A percentile compares a stretch with the other conserved stretches of the same genome.
Conservation (phyloP, 768 basidiomycete species). For the Coprinopsis strossmayeri region DNA sequence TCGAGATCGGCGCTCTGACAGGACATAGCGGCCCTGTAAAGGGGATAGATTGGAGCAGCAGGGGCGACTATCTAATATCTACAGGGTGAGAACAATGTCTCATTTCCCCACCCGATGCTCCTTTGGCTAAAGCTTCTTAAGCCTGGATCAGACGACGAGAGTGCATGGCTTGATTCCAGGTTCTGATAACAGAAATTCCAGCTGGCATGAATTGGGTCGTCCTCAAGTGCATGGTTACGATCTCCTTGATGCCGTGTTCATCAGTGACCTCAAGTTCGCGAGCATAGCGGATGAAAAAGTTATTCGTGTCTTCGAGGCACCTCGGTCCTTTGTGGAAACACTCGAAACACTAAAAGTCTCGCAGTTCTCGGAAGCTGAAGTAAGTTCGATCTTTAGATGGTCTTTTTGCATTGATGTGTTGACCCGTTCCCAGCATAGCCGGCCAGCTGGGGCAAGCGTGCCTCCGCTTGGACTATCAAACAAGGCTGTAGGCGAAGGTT, state of each 20-base stretch:
- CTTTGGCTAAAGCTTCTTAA: slow-evolving; percentile 22
- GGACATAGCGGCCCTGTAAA: slow-evolving; percentile 82
- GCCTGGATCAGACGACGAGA: slow-evolving; percentile 88
- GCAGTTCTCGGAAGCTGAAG: slow-evolving; percentile 43
- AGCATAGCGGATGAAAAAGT: slow-evolving; percentile 98
- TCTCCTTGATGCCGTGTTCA: slow-evolving; percentile 71
- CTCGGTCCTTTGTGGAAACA: slow-evolving; percentile 67
- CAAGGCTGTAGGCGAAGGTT: slow-evolving; percentile 76
- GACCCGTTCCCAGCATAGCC: slow-evolving; percentile 33
- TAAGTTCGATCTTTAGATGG: slow-evolving; percentile 22
- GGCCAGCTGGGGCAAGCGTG: slow-evolving; percentile 79
- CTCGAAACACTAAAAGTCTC: slow-evolving; percentile 46
- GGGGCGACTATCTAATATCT: slow-evolving; percentile 81
- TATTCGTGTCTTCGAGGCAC: slow-evolving; percentile 87
- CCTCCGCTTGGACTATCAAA: slow-evolving; percentile 94
- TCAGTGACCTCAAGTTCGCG: slow-evolving; percentile 71
- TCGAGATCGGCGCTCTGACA: slow-evolving; percentile 68
- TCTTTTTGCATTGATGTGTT: background rate
- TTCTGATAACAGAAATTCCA: slow-evolving; percentile 6
- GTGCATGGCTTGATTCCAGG: slow-evolving; percentile 58
- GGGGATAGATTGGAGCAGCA: slow-evolving; percentile 81
- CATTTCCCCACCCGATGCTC: slow-evolving; percentile 1
- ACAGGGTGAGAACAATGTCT: slow-evolving; percentile 50
- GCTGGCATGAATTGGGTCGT: slow-evolving; percentile 79
- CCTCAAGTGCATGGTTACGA: slow-evolving; percentile 99